A percentile compares a stretch with the other conserved stretches of the same genome.
phyloP scores from a whole-genome alignment of 345 rosid species.

The Xanthoceras sorbifolium region DNA sequence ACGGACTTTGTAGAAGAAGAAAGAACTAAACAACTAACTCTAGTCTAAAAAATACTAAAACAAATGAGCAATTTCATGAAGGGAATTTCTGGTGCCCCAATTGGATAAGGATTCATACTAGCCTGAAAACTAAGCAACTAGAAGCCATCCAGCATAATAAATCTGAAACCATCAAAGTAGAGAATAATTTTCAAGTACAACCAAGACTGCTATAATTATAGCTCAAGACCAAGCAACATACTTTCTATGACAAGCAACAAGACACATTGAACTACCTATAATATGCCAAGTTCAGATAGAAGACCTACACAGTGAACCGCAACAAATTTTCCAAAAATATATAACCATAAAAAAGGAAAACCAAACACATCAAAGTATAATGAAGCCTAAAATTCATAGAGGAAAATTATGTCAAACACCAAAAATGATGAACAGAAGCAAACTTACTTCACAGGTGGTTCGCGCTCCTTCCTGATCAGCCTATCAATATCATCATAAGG shows the following conservation, averaged over 20 bases:
- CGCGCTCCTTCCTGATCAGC: slow-evolving; percentile 70
- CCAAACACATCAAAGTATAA: background rate
- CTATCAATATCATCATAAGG: slow-evolving; percentile 91
- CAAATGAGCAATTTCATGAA: slow-evolving; percentile 1
- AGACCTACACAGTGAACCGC: background rate
- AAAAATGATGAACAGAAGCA: slow-evolving; percentile 12
- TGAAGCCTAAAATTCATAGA: slow-evolving; percentile 4
- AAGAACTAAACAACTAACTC: slow-evolving; percentile 1
- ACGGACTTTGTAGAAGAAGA: background rate
- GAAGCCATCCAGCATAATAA: background rate
- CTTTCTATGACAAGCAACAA: background rate
- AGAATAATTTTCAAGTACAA: background rate
- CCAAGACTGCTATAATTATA: background rate
- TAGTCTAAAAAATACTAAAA: background rate
- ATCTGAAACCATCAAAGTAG: background rate
- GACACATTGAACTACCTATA: background rate
- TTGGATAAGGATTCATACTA: background rate
- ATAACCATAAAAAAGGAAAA: background rate
- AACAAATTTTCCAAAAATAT: background rate
- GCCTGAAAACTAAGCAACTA: background rate
- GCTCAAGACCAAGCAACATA: background rate
- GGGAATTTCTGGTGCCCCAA: background rate
- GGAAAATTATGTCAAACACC: background rate
- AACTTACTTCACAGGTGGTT: slow-evolving; percentile 90
- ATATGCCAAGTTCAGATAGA: background rate